Evolutionary conservation across 257 asterid species (phyloP), one percentile per base, ranked within the genome.

Genomic region (Nicotiana paniculata): DNA sequence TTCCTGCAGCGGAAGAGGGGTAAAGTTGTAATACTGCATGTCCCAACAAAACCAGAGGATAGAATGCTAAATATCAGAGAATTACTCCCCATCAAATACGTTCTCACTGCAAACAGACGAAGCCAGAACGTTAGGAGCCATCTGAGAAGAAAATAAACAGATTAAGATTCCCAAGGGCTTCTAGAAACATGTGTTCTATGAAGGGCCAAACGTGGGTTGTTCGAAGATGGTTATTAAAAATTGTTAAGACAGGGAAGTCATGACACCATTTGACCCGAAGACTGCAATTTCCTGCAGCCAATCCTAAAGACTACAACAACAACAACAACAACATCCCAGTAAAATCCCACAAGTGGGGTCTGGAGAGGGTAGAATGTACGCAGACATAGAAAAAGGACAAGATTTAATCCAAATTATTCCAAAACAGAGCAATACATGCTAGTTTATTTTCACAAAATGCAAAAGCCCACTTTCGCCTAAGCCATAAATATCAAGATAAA

Each of bases 21-120:
- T 5, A 30, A 58, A 43, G 59, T 43, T 24, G 61, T 55, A 74
- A 74, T 1, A 30, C 12, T 46, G 6, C 79, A 48, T 48, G 61
- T 46, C n/a, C 79, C n/a, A 74, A 46, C 15, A 24, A 70, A 70
- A 32, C 77, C 57, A 69, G 58, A 69, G 57, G 77, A 69, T 69
- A 10, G 33, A 53, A 70, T 0, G 58, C 58, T 70, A 70, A 43
- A 24, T 72, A 72, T 72, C 61, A 13, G 37, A 0, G 58, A 72
- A 48, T 72, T 48, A 21, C 21, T 12, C 63, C 28, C 26, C 62
- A 74, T 46, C 28, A 3, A 24, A 74, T 6, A 74, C 43, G 10
- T 3, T 24, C 43, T 74, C 79, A 48, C 15, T 48, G 35, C 13
- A 66, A 66, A 66, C 15, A 33, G 79, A 26, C 9, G 28, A 74